Evolutionary conservation across 768 basidiomycete species (phyloP).

Genomic region (Phylloporus sp.): DNA sequence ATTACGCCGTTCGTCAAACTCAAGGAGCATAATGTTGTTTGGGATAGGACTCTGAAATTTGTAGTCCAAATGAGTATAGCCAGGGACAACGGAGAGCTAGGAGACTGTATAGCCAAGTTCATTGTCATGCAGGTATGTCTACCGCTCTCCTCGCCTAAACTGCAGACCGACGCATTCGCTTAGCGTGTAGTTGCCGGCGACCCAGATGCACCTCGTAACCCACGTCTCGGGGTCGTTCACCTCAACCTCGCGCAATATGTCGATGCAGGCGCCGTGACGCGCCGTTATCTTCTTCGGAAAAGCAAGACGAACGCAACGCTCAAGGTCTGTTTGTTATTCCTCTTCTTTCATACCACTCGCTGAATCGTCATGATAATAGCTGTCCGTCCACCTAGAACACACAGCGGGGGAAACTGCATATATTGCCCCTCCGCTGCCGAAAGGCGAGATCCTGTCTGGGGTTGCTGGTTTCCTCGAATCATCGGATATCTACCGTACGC

Average conservation of each 20-base stretch:
- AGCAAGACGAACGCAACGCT: constrained; percentile 80
- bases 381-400: constrained; percentile 56
- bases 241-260: constrained; percentile 78
- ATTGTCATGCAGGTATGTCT: constrained; percentile 51
- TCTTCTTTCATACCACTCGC: not conserved
- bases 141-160: not conserved
- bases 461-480: constrained; percentile 57
- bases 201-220: constrained; percentile 51
- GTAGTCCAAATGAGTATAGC: constrained; percentile 60
- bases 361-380: constrained; percentile 31
- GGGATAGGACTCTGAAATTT: constrained; percentile 56
- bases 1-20: constrained; percentile 58
- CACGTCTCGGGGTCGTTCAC: constrained; percentile 59
- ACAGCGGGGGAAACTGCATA: constrained; percentile 54
- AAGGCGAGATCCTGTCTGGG: constrained; percentile 69
- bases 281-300: constrained; percentile 64
- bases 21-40: constrained; percentile 60
- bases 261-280: constrained; percentile 49
- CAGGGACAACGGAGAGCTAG: constrained; percentile 44
- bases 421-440: constrained; percentile 63
- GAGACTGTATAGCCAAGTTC: constrained; percentile 61
- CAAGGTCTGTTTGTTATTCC: constrained; percentile 41
- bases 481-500: constrained; percentile 49
- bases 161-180: not conserved
- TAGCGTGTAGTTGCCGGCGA: constrained; percentile 59